Percentiles rank a stretch among this genome's conserved stretches.
phyloP scores from a whole-genome alignment of 2,329 filamentous ascomycete genomes.

The Aureobasidium sp. region DNA sequence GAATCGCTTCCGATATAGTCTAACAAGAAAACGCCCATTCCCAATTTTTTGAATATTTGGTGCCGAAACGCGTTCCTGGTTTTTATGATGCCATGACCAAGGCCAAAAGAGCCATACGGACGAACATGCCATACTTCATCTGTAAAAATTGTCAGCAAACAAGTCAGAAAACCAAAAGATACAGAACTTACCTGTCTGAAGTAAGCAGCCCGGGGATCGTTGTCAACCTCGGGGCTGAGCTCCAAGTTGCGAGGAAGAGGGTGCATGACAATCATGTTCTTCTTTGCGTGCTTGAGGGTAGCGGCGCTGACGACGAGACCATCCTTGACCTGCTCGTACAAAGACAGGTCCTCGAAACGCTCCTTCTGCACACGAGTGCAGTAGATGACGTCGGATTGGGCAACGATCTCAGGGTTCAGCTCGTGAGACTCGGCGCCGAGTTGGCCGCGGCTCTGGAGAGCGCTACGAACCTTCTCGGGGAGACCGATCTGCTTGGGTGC shows the following conservation, averaged over 20 bases:
- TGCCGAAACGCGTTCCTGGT: conserved; percentile 13
- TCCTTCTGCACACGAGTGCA: conserved; percentile 97
- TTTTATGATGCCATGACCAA: conserved; percentile 66
- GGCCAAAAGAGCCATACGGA: conserved; percentile 93
- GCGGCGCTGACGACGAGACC: conserved; percentile 84
- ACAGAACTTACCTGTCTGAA: conserved; percentile 84
- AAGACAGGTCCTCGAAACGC: conserved; percentile 71
- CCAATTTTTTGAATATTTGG: neutral
- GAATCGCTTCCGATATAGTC: neutral
- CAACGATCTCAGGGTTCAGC: conserved; percentile 80
- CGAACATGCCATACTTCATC: conserved; percentile 98
- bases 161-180: neutral
- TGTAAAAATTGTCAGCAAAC: conserved; percentile 44
- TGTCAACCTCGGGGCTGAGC: conserved; percentile 92
- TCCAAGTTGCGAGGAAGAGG: conserved; percentile 90
- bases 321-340: conserved; percentile 84
- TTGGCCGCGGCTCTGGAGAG: conserved; percentile 67
- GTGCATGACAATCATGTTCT: conserved; percentile 90
- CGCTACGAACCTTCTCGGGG: conserved; percentile 65
- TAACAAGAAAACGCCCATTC: conserved; percentile 2
- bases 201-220: conserved; percentile 93
- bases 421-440: conserved; percentile 67
- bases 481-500: conserved; percentile 72
- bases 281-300: conserved; percentile 85
- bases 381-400: conserved; percentile 85